Evolutionary conservation across 495 filamentous ascomycete species (phyloP).

Genomic region (Penicillium turbatum): DNA sequence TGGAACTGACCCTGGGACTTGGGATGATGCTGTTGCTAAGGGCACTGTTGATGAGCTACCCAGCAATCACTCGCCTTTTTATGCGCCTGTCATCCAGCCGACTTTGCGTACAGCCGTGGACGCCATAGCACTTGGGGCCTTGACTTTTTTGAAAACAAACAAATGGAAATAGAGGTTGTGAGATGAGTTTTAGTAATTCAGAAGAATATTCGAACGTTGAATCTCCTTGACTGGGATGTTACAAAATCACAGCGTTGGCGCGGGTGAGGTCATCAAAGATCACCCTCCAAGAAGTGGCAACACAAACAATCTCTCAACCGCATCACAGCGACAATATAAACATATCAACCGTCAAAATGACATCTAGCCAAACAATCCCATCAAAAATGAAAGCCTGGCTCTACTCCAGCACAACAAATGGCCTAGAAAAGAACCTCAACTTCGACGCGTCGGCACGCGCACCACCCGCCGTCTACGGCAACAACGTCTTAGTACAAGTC

Average conservation of each 20-base stretch:
- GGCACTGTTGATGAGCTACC: slow-evolving; percentile 41
- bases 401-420: slow-evolving; percentile 44
- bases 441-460: slow-evolving; percentile 45
- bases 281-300: background rate
- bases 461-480: slow-evolving; percentile 28
- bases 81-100: slow-evolving; percentile 57
- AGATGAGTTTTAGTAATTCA: background rate
- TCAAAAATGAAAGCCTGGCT: slow-evolving; percentile 61
- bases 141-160: slow-evolving; percentile 42
- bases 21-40: slow-evolving; percentile 45
- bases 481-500: slow-evolving; percentile 55
- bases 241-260: background rate
- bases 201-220: background rate
- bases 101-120: slow-evolving; percentile 54
- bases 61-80: slow-evolving; percentile 57
- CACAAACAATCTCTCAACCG: background rate
- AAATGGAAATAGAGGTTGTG: slow-evolving; percentile 1
- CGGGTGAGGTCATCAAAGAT: slow-evolving; percentile 2
- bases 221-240: background rate
- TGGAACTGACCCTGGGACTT: slow-evolving; percentile 42
- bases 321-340: background rate
- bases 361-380: slow-evolving; percentile 7
- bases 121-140: slow-evolving; percentile 50
- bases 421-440: slow-evolving; percentile 55
- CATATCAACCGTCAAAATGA: slow-evolving; percentile 5